A percentile compares a stretch with the other conserved stretches of the same genome.
Conservation (phyloP, 257 asterid species). For the Anisodus tanguticus region DNA sequence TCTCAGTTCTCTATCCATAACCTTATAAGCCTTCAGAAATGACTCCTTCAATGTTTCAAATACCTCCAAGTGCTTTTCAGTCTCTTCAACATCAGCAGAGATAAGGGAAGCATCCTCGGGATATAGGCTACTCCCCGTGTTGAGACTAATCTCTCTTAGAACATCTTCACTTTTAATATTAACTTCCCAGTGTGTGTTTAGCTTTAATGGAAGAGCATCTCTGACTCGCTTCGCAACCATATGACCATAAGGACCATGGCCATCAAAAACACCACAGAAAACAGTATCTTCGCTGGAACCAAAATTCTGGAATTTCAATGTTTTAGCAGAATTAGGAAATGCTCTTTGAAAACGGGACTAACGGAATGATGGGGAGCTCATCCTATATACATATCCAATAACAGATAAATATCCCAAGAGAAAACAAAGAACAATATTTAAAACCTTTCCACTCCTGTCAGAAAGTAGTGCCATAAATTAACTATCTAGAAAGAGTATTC, state of each 20-base stretch:
- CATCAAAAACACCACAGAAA: constrained; percentile 84
- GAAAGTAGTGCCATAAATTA: neutral
- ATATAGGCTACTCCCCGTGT: constrained; percentile 45
- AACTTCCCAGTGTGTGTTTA: constrained; percentile 76
- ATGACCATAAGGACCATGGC: constrained; percentile 85
- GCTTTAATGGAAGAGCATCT: constrained; percentile 72
- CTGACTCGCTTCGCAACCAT: constrained; percentile 76
- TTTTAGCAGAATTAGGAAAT: neutral
- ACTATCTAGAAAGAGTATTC: constrained; percentile 3
- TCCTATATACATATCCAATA: neutral
- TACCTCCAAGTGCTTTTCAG: constrained; percentile 17
- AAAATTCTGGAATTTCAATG: constrained; percentile 57
- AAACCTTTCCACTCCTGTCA: neutral
- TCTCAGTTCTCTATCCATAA: constrained; percentile 58
- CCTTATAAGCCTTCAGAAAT: constrained; percentile 58
- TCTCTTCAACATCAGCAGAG: constrained; percentile 53
- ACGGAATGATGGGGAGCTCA: neutral
- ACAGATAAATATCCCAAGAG: neutral
- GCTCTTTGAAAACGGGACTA: neutral
- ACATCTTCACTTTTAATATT: constrained; percentile 57
- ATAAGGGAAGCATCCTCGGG: constrained; percentile 55
- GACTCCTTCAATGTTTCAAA: constrained; percentile 36
- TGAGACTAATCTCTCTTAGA: constrained; percentile 57
- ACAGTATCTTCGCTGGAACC: constrained; percentile 73
- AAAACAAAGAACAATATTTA: neutral